These are phyloP conservation scores for Penicillium bialowiezense DNA, from an alignment of 495 filamentous ascomycete genomes.

Conservation along the genomic window DNA sequence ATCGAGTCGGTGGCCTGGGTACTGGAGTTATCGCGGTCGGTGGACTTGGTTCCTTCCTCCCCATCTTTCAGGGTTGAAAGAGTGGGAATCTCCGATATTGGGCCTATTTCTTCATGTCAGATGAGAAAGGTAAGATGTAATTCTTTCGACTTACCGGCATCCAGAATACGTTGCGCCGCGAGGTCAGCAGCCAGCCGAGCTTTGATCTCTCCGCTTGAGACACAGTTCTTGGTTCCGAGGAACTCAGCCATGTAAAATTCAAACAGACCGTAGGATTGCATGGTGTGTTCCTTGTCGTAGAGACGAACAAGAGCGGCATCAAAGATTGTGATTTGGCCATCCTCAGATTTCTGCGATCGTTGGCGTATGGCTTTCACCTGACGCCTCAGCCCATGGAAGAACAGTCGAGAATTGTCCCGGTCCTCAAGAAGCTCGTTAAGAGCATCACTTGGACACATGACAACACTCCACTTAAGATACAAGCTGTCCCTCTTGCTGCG, in stretches of 20 bases:
- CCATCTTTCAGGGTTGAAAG: neutral
- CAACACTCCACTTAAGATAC: constrained; percentile 19
- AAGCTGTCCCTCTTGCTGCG: constrained; percentile 15
- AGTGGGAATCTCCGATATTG: neutral
- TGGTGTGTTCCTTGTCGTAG: constrained; percentile 24
- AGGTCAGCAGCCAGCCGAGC: constrained; percentile 6
- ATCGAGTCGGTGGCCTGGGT: neutral
- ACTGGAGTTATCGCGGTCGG: neutral
- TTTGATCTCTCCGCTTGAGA: neutral
- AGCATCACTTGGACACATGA: constrained; percentile 15
- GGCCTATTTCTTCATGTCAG: neutral
- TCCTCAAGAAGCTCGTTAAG: constrained; percentile 24
- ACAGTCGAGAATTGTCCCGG: constrained; percentile 9
- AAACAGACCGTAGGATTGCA: constrained; percentile 25
- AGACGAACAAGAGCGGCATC: constrained; percentile 39
- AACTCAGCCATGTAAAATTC: constrained; percentile 42
- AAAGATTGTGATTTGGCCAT: constrained; percentile 41
- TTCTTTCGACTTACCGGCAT: constrained; percentile 2
- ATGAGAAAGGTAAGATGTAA: neutral
- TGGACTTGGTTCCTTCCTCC: neutral
- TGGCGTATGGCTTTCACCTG: constrained; percentile 28
- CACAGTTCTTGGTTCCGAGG: constrained; percentile 24
- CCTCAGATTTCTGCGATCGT: constrained; percentile 34
- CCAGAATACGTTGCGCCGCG: constrained; percentile 6
- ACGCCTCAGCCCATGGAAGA: constrained; percentile 28